A percentile compares a stretch with the other conserved stretches of the same genome.
Conservation (phyloP, 495 filamentous ascomycete species). For the Penicillium canescens region DNA sequence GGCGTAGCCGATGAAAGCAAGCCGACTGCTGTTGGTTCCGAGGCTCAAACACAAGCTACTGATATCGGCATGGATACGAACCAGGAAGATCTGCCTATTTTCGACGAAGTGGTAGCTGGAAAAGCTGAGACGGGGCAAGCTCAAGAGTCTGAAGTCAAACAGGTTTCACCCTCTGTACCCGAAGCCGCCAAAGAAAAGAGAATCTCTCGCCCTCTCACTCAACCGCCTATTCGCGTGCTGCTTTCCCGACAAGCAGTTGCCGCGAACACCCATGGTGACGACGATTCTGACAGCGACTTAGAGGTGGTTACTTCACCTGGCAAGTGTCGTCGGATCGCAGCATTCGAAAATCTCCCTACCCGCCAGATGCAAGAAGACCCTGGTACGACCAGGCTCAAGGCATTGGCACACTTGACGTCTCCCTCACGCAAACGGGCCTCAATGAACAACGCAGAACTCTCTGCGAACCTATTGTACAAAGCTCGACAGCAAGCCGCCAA, state of each 20-base stretch:
- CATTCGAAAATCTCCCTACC: slow-evolving; percentile 69
- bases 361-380: slow-evolving; percentile 58
- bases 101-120: slow-evolving; percentile 18
- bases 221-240: slow-evolving; percentile 38
- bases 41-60: slow-evolving; percentile 1
- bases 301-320: slow-evolving; percentile 55
- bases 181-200: slow-evolving; percentile 17
- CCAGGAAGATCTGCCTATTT: slow-evolving; percentile 14
- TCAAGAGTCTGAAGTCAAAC: background rate
- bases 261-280: slow-evolving; percentile 44
- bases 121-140: background rate
- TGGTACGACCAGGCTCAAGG: slow-evolving; percentile 67
- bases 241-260: slow-evolving; percentile 41
- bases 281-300: slow-evolving; percentile 68
- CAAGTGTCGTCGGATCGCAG: slow-evolving; percentile 46
- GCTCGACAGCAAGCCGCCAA: slow-evolving; percentile 77
- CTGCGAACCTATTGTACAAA: slow-evolving; percentile 62
- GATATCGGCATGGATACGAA: slow-evolving; percentile 1
- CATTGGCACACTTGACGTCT: slow-evolving; percentile 72
- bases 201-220: slow-evolving; percentile 14
- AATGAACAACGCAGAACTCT: slow-evolving; percentile 70
- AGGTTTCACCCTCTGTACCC: background rate
- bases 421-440: slow-evolving; percentile 53
- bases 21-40: slow-evolving; percentile 17
- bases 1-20: slow-evolving; percentile 25